Conservation (phyloP, 768 basidiomycete genomes). For the Termitomyces bulborhizus region DNA sequence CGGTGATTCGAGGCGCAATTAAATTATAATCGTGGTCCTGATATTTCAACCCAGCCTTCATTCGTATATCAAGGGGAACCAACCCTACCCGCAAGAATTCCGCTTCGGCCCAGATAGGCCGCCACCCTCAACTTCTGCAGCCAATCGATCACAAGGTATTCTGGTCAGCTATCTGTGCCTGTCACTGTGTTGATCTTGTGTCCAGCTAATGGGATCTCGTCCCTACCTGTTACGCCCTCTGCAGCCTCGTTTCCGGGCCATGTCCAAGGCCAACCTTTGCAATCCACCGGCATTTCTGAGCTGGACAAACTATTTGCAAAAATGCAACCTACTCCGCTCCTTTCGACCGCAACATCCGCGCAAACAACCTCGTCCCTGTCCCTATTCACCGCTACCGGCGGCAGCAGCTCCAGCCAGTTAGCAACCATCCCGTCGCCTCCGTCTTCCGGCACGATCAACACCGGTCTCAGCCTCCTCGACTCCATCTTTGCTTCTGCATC, state of each 20-base stretch:
- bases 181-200: neutral
- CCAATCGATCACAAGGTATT: slow-evolving; percentile 15
- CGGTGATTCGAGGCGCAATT: slow-evolving; percentile 8
- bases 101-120: slow-evolving; percentile 63
- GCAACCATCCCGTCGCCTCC: slow-evolving; percentile 9
- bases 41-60: slow-evolving; percentile 41
- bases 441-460: slow-evolving; percentile 22
- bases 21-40: slow-evolving; percentile 1
- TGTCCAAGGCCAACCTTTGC: slow-evolving; percentile 4
- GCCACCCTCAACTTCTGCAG: slow-evolving; percentile 45
- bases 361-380: slow-evolving; percentile 20
- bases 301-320: slow-evolving; percentile 45
- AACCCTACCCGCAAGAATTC: slow-evolving; percentile 67
- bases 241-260: slow-evolving; percentile 1
- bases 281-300: slow-evolving; percentile 25
- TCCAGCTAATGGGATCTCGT: slow-evolving; percentile 1
- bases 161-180: neutral
- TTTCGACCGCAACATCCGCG: slow-evolving; percentile 5
- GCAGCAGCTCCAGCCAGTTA: slow-evolving; percentile 11
- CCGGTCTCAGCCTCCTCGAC: slow-evolving; percentile 58
- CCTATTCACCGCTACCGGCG: slow-evolving; percentile 36
- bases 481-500: slow-evolving; percentile 71
- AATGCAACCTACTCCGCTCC: slow-evolving; percentile 22
- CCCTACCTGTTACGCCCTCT: slow-evolving; percentile 1
- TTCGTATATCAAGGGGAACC: slow-evolving; percentile 54